Conservation (phyloP, 2,329 filamentous ascomycete species). For the Trichoderma hamatum region DNA sequence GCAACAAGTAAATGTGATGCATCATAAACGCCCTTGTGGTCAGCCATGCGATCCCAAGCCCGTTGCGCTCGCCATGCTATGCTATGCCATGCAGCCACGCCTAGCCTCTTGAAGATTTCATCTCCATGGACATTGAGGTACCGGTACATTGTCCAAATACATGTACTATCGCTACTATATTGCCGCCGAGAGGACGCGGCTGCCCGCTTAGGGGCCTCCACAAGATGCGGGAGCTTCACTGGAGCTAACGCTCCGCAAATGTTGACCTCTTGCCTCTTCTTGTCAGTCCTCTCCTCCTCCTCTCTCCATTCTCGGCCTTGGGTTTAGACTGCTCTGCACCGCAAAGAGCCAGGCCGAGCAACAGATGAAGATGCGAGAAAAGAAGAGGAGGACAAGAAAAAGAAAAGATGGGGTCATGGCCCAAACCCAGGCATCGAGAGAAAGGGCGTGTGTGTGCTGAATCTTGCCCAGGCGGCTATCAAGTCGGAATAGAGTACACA, state of each 20-base stretch:
- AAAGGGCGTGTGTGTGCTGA: not conserved
- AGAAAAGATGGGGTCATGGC: not conserved
- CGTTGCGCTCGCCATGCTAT: not conserved
- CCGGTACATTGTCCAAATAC: not conserved
- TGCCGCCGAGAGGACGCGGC: not conserved
- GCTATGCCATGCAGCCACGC: not conserved
- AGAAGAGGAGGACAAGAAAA: not conserved
- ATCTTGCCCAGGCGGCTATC: conserved; percentile 14
- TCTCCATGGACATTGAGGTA: not conserved
- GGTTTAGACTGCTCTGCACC: not conserved
- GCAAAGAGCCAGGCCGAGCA: not conserved
- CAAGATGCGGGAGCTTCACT: not conserved
- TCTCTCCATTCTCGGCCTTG: not conserved
- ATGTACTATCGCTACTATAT: not conserved
- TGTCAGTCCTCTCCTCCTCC: not conserved
- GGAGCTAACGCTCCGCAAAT: not conserved
- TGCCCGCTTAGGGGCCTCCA: conserved; percentile 5
- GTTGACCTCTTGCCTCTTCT: not conserved
- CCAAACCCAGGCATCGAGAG: not conserved
- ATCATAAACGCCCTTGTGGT: conserved; percentile 12
- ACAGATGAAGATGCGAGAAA: not conserved
- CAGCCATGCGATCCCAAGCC: conserved; percentile 7
- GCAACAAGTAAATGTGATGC: conserved; percentile 2
- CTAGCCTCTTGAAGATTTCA: not conserved
- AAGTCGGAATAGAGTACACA: conserved; percentile 12